Percentiles rank a stretch among this genome's conserved stretches.
Conservation (phyloP, 306 rosid genomes). For the Echinosophora koreensis region DNA sequence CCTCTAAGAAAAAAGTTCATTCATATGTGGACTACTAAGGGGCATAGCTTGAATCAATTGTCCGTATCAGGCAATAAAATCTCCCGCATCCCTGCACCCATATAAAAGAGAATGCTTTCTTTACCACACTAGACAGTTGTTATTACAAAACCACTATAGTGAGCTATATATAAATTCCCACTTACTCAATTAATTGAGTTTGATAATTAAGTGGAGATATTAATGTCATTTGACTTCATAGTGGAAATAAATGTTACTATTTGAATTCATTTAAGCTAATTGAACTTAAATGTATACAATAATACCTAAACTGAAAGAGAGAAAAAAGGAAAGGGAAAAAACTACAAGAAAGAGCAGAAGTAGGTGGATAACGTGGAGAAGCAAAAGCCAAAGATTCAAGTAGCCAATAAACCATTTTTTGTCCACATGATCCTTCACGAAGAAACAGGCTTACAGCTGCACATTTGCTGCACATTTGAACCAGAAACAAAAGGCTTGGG, state of each 20-base stretch:
- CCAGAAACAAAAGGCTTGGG: background rate
- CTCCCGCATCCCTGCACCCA: background rate
- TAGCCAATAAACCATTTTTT: background rate
- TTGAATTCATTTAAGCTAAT: background rate
- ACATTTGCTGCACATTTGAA: constrained; percentile 3
- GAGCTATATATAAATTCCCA: background rate
- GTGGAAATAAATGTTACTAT: background rate
- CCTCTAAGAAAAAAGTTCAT: background rate
- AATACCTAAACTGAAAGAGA: background rate
- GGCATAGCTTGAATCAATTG: constrained; percentile 7
- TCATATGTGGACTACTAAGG: background rate
- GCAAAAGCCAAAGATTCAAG: background rate
- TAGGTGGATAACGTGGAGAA: background rate
- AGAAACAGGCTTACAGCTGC: background rate
- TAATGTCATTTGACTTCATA: background rate
- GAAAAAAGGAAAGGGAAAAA: background rate
- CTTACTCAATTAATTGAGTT: background rate
- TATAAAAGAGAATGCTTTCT: background rate
- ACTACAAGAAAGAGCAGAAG: background rate
- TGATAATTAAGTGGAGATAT: background rate
- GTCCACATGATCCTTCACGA: background rate
- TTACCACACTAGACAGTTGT: background rate
- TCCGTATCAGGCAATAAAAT: background rate
- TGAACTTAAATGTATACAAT: too few species aligned
- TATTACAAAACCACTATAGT: background rate